These are phyloP conservation scores for Ophiosphaerella korrae DNA, from an alignment of 2,329 filamentous ascomycete species.

Conservation along the genomic window DNA sequence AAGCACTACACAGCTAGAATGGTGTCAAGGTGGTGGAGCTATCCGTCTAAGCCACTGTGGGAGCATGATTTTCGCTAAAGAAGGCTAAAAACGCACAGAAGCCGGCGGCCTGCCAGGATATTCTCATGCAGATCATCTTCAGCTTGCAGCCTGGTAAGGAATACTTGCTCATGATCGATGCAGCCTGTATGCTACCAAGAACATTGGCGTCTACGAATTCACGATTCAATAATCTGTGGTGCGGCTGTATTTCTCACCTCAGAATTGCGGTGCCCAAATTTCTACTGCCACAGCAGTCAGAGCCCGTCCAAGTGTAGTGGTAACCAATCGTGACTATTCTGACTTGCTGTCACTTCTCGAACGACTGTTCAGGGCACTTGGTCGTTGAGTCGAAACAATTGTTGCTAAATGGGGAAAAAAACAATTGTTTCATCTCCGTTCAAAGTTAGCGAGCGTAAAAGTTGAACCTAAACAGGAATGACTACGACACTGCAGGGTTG, in stretches of 20 bases:
- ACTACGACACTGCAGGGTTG: constrained; percentile 9
- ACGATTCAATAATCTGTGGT: background rate
- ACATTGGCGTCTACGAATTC: constrained; percentile 2
- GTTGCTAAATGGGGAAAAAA: constrained; percentile 28
- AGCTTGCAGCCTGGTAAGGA: background rate
- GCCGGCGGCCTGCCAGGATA: constrained; percentile 20
- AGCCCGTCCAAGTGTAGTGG: background rate
- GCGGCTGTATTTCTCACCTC: background rate
- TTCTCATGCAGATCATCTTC: constrained; percentile 14
- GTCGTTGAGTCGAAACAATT: constrained; percentile 17
- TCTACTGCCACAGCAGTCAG: background rate
- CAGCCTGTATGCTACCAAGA: constrained; percentile 1
- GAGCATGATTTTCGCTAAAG: constrained; percentile 17
- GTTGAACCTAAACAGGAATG: constrained; percentile 19
- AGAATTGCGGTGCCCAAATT: background rate
- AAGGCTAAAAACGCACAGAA: constrained; percentile 6
- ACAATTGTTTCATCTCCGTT: constrained; percentile 18
- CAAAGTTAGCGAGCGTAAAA: constrained; percentile 13
- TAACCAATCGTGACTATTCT: background rate
- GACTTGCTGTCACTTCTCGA: background rate
- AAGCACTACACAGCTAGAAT: constrained; percentile 16
- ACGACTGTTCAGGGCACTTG: constrained; percentile 4
- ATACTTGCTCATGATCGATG: background rate
- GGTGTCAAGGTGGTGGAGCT: constrained; percentile 22
- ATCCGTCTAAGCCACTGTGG: constrained; percentile 19